These are phyloP conservation scores for Podospora fimiseda DNA, from an alignment of 495 filamentous ascomycete species.

Conservation along the genomic window DNA sequence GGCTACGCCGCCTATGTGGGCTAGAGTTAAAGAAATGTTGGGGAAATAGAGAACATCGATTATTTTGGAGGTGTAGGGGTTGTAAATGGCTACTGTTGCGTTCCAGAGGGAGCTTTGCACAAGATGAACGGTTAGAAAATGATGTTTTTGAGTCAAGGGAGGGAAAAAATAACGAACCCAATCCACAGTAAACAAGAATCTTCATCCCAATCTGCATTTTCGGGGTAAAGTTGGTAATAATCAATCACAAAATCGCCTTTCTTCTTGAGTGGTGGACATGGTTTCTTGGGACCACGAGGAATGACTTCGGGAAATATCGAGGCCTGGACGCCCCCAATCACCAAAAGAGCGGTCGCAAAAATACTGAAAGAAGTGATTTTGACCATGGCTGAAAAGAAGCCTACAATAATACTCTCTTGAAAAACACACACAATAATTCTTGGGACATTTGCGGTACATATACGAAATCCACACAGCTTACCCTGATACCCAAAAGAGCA, in stretches of 20 bases:
- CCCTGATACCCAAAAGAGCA: too few relatives aligned
- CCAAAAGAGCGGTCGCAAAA: too few relatives aligned
- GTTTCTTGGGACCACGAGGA: too few relatives aligned
- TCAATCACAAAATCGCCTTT: conserved; percentile 26
- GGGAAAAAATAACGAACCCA: conserved; percentile 10
- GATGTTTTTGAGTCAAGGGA: not conserved
- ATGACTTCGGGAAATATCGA: too few relatives aligned
- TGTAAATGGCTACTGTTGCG: conserved; percentile 24
- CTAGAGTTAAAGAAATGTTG: conserved; percentile 20
- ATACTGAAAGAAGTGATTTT: too few relatives aligned
- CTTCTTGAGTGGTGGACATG: conserved; percentile 8
- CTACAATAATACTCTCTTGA: too few relatives aligned
- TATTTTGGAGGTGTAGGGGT: conserved; percentile 25
- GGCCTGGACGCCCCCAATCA: too few relatives aligned
- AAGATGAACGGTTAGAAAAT: too few relatives aligned
- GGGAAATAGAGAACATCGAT: conserved; percentile 24
- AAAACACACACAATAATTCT: too few relatives aligned
- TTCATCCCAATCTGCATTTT: conserved; percentile 32
- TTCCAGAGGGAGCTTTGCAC: conserved; percentile 13
- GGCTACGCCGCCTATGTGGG: conserved; percentile 31
- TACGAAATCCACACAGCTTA: too few relatives aligned
- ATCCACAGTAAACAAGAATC: conserved; percentile 24
- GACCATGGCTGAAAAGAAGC: too few relatives aligned
- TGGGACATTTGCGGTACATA: too few relatives aligned
- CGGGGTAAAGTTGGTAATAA: conserved; percentile 32